Evolutionary conservation across 2,329 filamentous ascomycete species (phyloP).

Genomic region (Albifimbria verrucaria): DNA sequence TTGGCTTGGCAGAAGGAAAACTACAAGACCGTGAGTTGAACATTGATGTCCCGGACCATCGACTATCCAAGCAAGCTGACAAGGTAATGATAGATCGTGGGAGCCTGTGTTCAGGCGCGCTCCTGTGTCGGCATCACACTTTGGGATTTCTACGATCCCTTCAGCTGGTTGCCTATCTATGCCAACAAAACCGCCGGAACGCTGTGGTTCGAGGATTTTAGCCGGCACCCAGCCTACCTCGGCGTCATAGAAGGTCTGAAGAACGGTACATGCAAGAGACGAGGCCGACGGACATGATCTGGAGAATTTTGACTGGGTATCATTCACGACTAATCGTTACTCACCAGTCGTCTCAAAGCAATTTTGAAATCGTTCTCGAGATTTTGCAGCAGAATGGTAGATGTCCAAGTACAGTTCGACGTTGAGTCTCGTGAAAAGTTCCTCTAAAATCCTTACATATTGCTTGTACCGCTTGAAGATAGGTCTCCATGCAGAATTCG

Average conservation of each 20-base stretch:
- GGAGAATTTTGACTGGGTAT: too few species aligned
- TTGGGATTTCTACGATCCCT: conserved; percentile 33
- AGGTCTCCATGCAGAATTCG: too few species aligned
- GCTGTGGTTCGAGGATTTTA: conserved; percentile 39
- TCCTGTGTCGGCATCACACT: conserved; percentile 30
- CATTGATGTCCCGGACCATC: not conserved
- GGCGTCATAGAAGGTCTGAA: conserved; percentile 31
- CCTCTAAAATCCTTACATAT: too few species aligned
- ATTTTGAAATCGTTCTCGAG: too few species aligned
- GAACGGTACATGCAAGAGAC: too few species aligned
- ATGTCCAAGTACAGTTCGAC: too few species aligned
- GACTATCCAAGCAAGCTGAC: not conserved
- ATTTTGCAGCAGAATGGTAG: too few species aligned
- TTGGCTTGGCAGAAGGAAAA: conserved; percentile 24
- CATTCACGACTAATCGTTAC: too few species aligned
- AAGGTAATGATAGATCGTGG: conserved; percentile 9
- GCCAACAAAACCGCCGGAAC: conserved; percentile 36
- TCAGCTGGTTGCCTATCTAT: conserved; percentile 41
- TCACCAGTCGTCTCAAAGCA: too few species aligned
- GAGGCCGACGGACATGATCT: too few species aligned
- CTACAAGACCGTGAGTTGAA: conserved; percentile 20
- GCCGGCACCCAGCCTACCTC: conserved; percentile 39
- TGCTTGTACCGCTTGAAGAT: too few species aligned
- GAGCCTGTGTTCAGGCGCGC: conserved; percentile 23
- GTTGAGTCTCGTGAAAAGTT: too few species aligned